Conservation (phyloP, 345 rosid genomes). For the Eucalyptus pauciflora region DNA sequence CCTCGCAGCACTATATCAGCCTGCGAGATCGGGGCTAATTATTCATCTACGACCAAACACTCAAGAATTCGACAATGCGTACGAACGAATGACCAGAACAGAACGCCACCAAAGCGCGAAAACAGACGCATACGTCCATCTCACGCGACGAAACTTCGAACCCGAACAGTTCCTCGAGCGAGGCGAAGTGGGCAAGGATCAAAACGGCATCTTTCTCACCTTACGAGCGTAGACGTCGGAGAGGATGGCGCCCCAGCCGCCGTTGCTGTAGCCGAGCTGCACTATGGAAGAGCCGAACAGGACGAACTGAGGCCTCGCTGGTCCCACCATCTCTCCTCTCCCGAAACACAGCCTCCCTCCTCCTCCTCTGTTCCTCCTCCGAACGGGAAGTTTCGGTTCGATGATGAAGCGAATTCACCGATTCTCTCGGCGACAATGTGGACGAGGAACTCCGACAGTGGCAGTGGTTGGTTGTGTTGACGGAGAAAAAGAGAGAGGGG, state of each 20-base stretch:
- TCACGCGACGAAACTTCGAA: background rate
- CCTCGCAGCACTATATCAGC: constrained; percentile 87
- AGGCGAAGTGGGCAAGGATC: background rate
- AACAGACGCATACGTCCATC: background rate
- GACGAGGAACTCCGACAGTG: background rate
- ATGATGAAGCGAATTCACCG: background rate
- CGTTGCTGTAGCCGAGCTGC: constrained; percentile 81
- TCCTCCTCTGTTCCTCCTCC: background rate
- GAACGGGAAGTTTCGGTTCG: background rate
- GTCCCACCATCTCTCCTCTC: constrained; percentile 56
- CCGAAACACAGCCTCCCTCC: background rate
- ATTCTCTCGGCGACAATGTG: background rate
- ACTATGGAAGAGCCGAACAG: constrained; percentile 97
- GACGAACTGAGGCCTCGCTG: constrained; percentile 77
- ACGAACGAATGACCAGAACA: background rate
- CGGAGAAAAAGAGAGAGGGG: background rate
- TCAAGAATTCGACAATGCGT: background rate
- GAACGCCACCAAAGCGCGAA: background rate
- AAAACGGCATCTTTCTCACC: constrained; percentile 4
- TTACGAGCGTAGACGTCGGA: constrained; percentile 89
- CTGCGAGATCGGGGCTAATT: constrained; percentile 10
- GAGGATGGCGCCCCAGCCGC: constrained; percentile 93
- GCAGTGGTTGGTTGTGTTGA: background rate
- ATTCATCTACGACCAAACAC: background rate
- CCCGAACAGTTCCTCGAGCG: background rate